phyloP scores from a whole-genome alignment of 2,329 filamentous ascomycete genomes.

The Aspergillus carbonarius region DNA sequence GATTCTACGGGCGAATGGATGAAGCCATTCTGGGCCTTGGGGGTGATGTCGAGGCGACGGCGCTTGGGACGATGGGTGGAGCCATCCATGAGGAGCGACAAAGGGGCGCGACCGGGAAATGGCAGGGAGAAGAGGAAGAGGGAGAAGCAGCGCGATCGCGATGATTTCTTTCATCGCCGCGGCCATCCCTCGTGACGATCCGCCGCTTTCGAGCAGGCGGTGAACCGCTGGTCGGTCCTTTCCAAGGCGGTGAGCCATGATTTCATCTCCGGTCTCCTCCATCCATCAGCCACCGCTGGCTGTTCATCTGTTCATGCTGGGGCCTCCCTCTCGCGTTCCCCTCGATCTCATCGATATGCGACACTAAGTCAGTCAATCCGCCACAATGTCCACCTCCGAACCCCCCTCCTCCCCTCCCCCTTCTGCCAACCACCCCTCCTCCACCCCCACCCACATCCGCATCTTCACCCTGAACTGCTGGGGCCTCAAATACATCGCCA shows the following conservation, averaged over 20 bases:
- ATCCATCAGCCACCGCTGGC: neutral
- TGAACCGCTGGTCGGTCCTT: no score
- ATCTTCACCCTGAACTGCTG: constrained; percentile 94
- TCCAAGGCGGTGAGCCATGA: constrained; percentile 10
- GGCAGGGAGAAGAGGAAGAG: neutral
- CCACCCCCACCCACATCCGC: constrained; percentile 62
- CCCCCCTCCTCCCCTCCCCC: constrained; percentile 44
- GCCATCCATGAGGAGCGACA: constrained; percentile 22
- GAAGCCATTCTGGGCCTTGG: constrained; percentile 13
- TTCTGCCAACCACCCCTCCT: constrained; percentile 6
- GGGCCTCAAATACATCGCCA: constrained; percentile 86
- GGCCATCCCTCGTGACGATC: constrained; percentile 7
- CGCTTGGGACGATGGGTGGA: constrained; percentile 27
- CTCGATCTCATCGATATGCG: neutral
- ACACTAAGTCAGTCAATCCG: neutral
- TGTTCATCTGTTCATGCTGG: neutral
- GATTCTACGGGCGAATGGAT: constrained; percentile 31
- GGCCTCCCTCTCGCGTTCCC: neutral
- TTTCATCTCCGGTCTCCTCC: neutral
- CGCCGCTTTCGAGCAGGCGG: constrained; percentile 1
- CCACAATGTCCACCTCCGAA: constrained; percentile 3
- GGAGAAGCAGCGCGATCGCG: neutral
- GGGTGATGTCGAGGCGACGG: constrained; percentile 32
- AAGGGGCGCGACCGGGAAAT: neutral
- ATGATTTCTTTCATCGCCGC: constrained; percentile 4